Base-by-base conservation (phyloP, 2,329 filamentous ascomycete species). In the Diaporthe sp. region DNA sequence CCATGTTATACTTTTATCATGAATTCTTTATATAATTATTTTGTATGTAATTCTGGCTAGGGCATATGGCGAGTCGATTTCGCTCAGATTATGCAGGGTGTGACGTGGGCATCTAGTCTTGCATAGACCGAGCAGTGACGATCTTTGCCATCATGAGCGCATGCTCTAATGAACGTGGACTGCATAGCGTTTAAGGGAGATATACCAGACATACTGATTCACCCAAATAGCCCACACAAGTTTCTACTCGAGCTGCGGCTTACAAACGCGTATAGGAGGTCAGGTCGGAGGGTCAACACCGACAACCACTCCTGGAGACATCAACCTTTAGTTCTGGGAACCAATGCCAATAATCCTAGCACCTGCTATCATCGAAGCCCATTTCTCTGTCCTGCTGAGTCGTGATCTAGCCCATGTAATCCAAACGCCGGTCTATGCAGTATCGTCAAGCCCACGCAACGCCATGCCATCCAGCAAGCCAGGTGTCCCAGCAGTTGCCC, bases 391-490 rank as follows among this genome's bases (percentile, higher is more conserved):
- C 32, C 44, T 53, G 44, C 27, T 53, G 32, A 53, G 32, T 68
- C 70, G 27, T 55, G 5, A 53, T 71, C 56, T 71, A 65, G 42
- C 27, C 66, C n/a, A 70, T 53, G 22, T 27, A 55, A 47, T 42
- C 53, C 51, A 50, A 73, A 73, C 71, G 65, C 71, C 71, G 42
- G 56, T 70, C 71, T 73, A 73, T 73, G 71, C 71, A 59, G 53
- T 69, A 70, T 63, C 42, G 32, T 53, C 30, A 70, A 69, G 25
- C 35, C 51, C 39, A n/a, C 47, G 6, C 56, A 73, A 73, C 72
- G 72, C 72, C 56, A 61, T 70, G 55, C 71, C 65, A 70, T 44
- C 42, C 65, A 47, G 30, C 39, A 47, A 63, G 50, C 30, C 70
- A 66, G 69, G 35, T 53, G n/a, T 42, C 44, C 56, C 25, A 42